Base-by-base conservation (phyloP, 345 rosid species). In the Laguncularia racemosa region DNA sequence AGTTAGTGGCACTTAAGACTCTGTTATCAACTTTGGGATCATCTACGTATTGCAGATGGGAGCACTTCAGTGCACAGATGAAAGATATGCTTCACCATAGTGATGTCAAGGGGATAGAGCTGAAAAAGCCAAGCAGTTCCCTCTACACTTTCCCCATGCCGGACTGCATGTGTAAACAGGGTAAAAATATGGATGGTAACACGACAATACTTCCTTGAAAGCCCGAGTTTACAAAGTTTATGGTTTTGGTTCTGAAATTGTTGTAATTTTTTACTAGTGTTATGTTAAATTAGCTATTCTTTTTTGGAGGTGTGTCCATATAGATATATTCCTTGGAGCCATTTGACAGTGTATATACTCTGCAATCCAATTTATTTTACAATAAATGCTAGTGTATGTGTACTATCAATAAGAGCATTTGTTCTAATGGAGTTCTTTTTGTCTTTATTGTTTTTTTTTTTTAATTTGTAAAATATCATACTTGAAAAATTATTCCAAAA, bases 121-220 rank as follows among this genome's bases (percentile, higher is more conserved):
- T 78, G 62, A 76, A 77, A 67, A 86, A 93, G 70, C 58, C 89
- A 4, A 74, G 89, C 52, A 81, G 73, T 4, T 89, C 97, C 1
- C 82, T 87, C 20, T 89, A 86, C 81, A 85, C 91, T 19, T 89
- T 81, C 68, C 99, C 99, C 0, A 82, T 85, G 91, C 99, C 99
- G 2, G 97, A 93, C 64, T 93, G 96, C 68, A 83, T 89, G 96
- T 93, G 91, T 69, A 89, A 83, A 74, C 80, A 69, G 55, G 76
- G 57, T 75, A 57, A n/a, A 56, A 59, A 51, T 9, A 38, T 46
- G 55, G 50, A 55, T 44, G 46, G 61, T 40, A 67, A 58, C 46
- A 61, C 67, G 4, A 65, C 44, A 16, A 65, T 43, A 63, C 60
- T 1, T 20, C 12, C 20, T 48, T 58, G 51, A 47, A 48, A 44